A percentile compares a stretch with the other conserved stretches of the same genome.
phyloP scores from a whole-genome alignment of 2,329 filamentous ascomycete genomes.

The Fusarium ramigenum region DNA sequence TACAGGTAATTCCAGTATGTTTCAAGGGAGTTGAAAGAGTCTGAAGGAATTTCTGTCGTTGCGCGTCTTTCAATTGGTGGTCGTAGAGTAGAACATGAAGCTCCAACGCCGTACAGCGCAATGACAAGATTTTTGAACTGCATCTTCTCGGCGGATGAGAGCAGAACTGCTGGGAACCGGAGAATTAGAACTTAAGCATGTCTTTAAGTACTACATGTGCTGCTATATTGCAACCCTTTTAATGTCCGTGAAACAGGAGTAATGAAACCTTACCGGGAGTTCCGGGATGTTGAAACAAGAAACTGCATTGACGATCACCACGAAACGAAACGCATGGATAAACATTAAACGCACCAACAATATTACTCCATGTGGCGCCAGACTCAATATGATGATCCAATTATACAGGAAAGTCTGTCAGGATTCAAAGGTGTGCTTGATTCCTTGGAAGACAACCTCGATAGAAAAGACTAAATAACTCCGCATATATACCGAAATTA shows the following conservation, averaged over 20 bases:
- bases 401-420: neutral
- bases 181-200: neutral
- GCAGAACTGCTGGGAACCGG: no score
- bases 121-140: neutral
- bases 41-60: slow-evolving; percentile 19
- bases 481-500: neutral
- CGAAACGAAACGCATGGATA: neutral
- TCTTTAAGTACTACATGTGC: neutral
- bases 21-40: slow-evolving; percentile 22
- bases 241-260: neutral
- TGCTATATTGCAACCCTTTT: neutral
- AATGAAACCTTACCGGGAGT: slow-evolving; percentile 9
- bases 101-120: neutral
- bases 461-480: neutral
- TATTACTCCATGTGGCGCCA: neutral
- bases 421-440: neutral
- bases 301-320: neutral
- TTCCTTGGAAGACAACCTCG: neutral
- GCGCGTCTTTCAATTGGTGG: slow-evolving; percentile 17
- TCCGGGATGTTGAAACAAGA: slow-evolving; percentile 10
- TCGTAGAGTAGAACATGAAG: slow-evolving; percentile 6
- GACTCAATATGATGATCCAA: neutral
- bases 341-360: slow-evolving; percentile 18
- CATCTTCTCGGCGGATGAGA: neutral
- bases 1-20: slow-evolving; percentile 35